Evolutionary conservation across 345 rosid genomes (phyloP).

Genomic region (Psidium guajava): DNA sequence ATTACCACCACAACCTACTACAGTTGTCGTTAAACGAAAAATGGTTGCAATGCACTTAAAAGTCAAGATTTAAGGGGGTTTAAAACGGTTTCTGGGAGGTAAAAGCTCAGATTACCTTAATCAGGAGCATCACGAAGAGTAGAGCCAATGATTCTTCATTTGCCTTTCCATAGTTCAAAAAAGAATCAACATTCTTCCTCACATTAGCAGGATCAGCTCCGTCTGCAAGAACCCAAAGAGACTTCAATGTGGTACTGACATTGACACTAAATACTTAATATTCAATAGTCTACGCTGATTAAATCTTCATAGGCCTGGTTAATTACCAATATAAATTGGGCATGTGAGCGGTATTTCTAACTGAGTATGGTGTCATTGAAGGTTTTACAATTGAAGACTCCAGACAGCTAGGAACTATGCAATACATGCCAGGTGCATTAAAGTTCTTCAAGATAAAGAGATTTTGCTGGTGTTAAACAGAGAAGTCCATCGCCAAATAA

Average conservation of each 20-base stretch:
- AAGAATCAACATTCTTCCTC: constrained; percentile 13
- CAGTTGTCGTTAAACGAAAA: not conserved
- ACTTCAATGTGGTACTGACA: not conserved
- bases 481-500: not conserved
- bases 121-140: constrained; percentile 16
- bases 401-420: not conserved
- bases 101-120: constrained; percentile 13
- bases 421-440: not conserved
- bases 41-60: not conserved
- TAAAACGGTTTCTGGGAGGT: not conserved
- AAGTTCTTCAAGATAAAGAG: not conserved
- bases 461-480: not conserved
- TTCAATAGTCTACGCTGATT: not conserved
- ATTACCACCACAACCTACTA: not conserved
- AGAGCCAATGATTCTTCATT: constrained; percentile 29
- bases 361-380: not conserved
- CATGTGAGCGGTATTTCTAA: not conserved
- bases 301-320: not conserved
- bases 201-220: constrained; percentile 29
- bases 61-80: not conserved
- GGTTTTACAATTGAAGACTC: not conserved
- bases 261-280: not conserved
- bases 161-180: constrained; percentile 28
- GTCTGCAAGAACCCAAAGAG: constrained; percentile 11
- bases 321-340: not conserved